These are phyloP conservation scores for Pseudopyrenochaeta lycopersici DNA, from an alignment of 2,329 filamentous ascomycete species.

Conservation along the genomic window DNA sequence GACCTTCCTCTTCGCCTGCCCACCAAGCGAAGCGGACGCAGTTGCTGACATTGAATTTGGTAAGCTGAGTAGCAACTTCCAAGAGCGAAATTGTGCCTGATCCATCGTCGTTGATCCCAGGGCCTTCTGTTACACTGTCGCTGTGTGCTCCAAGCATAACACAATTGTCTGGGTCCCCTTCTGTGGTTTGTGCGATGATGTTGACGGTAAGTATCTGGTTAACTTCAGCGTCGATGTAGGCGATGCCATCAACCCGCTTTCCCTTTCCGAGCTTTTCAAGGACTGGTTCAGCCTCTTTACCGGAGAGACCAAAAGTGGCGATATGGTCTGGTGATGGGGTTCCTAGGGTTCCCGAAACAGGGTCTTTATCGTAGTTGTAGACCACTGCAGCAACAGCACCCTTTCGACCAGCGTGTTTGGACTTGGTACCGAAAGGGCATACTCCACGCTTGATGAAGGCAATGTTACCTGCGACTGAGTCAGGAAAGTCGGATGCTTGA, in stretches of 20 bases:
- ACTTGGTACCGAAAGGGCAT: constrained; percentile 78
- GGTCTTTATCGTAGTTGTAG: constrained; percentile 76
- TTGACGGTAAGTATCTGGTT: constrained; percentile 60
- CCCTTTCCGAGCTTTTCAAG: constrained; percentile 61
- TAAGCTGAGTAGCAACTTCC: constrained; percentile 51
- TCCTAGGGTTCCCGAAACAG: constrained; percentile 72
- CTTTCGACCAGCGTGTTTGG: constrained; percentile 71
- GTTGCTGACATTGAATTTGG: constrained; percentile 51
- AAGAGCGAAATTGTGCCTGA: constrained; percentile 51
- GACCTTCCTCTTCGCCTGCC: constrained; percentile 52
- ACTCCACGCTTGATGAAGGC: constrained; percentile 76
- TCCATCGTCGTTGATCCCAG: constrained; percentile 55
- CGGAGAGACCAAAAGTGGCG: constrained; percentile 75
- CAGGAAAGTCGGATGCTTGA: constrained; percentile 66
- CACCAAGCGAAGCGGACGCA: constrained; percentile 52
- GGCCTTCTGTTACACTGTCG: constrained; percentile 52
- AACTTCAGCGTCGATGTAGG: constrained; percentile 59
- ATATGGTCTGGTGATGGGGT: constrained; percentile 66
- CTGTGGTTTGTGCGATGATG: constrained; percentile 51
- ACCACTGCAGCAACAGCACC: constrained; percentile 77
- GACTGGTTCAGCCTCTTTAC: constrained; percentile 66
- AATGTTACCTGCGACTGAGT: constrained; percentile 69
- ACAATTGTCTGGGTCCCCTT: constrained; percentile 50
- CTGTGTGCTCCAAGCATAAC: constrained; percentile 54
- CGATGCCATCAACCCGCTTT: constrained; percentile 52